Percentiles rank a stretch among this genome's conserved stretches.
phyloP scores from a whole-genome alignment of 2,329 filamentous ascomycete genomes.

The Penicillium sp. region DNA sequence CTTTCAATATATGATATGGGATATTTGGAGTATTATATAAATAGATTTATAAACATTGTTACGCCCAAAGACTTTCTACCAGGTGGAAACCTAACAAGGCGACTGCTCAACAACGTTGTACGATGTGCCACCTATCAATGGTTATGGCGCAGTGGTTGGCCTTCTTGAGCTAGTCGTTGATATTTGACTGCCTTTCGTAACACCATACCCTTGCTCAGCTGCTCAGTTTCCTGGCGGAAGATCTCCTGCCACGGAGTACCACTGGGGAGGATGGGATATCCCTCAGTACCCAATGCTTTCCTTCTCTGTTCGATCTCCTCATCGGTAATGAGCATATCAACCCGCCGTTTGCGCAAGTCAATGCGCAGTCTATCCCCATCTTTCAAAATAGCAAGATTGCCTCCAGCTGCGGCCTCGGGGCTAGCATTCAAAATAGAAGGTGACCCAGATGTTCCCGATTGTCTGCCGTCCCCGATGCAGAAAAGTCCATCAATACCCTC shows the following conservation, averaged over 20 bases:
- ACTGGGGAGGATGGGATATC: neutral
- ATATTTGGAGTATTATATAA: neutral
- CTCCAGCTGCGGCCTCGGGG: slow-evolving; percentile 54
- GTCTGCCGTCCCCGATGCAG: slow-evolving; percentile 55
- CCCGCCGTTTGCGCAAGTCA: slow-evolving; percentile 48
- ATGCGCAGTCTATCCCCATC: slow-evolving; percentile 52
- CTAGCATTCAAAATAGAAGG: slow-evolving; percentile 57
- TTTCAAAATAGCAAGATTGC: slow-evolving; percentile 50
- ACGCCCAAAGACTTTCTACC: neutral
- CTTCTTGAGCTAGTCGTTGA: slow-evolving; percentile 46
- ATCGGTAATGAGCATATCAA: slow-evolving; percentile 44
- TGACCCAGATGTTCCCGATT: slow-evolving; percentile 55
- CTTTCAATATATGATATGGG: neutral
- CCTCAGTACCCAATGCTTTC: neutral
- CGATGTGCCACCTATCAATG: slow-evolving; percentile 28
- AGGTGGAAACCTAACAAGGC: neutral
- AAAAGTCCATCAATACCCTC: slow-evolving; percentile 48
- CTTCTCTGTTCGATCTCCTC: slow-evolving; percentile 40
- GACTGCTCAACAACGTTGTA: neutral
- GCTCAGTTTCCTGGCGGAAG: slow-evolving; percentile 46
- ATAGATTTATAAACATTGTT: neutral
- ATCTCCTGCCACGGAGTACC: slow-evolving; percentile 52
- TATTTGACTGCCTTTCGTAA: slow-evolving; percentile 46
- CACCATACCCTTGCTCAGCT: slow-evolving; percentile 49
- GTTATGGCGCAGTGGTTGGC: slow-evolving; percentile 43